phyloP scores from a whole-genome alignment of 2,329 filamentous ascomycete species.

The Ophiostoma novo-ulmi region DNA sequence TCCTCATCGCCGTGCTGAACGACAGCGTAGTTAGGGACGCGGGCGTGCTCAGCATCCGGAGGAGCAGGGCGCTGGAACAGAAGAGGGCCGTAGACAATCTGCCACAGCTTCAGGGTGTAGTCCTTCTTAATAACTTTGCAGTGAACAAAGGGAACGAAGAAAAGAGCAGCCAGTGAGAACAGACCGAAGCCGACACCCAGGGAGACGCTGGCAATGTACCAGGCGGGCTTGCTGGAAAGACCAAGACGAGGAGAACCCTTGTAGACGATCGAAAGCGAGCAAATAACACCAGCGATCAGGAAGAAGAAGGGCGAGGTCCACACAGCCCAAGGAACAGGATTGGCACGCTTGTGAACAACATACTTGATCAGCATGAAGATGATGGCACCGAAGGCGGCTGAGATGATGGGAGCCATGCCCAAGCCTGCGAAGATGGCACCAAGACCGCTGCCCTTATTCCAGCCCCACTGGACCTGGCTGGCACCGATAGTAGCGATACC shows the following conservation, averaged over 20 bases:
- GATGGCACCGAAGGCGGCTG: constrained; percentile 57
- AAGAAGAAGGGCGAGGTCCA: constrained; percentile 72
- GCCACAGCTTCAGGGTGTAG: constrained; percentile 57
- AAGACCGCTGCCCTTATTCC: constrained; percentile 62
- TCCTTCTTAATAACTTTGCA: constrained; percentile 65
- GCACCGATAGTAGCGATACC: constrained; percentile 63
- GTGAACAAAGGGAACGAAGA: constrained; percentile 69
- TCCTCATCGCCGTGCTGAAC: constrained; percentile 59
- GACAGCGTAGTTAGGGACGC: constrained; percentile 71
- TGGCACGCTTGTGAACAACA: constrained; percentile 64
- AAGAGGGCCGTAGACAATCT: constrained; percentile 57
- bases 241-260: constrained; percentile 68
- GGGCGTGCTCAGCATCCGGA: constrained; percentile 48
- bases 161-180: constrained; percentile 54
- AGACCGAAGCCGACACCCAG: constrained; percentile 60
- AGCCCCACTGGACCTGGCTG: constrained; percentile 60
- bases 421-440: constrained; percentile 68
- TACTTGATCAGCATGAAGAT: constrained; percentile 71
- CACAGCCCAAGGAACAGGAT: constrained; percentile 67
- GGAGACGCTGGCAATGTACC: constrained; percentile 63
- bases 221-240: constrained; percentile 59
- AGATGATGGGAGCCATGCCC: constrained; percentile 64
- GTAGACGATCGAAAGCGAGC: constrained; percentile 73
- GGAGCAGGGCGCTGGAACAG: constrained; percentile 57
- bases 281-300: constrained; percentile 67